These are phyloP conservation scores for Ophiostoma sp. DNA, from an alignment of 2,329 filamentous ascomycete species.

Conservation along the genomic window DNA sequence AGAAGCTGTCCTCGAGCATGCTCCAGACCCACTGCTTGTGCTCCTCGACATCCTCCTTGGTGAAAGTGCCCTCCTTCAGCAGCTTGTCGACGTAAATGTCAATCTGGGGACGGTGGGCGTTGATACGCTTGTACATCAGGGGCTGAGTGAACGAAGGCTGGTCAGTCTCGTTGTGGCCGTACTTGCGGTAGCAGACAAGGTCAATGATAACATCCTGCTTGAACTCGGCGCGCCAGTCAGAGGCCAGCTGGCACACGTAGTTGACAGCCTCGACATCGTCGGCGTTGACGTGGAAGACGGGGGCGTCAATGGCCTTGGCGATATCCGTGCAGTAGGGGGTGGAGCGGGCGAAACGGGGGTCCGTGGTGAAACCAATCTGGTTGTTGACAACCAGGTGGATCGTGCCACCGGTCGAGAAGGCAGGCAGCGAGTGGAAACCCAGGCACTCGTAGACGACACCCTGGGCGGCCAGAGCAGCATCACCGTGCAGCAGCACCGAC, in stretches of 20 bases:
- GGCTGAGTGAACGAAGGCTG: constrained; percentile 99
- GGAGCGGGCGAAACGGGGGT: constrained; percentile 93
- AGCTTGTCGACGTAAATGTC: constrained; percentile 91
- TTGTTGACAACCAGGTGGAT: constrained; percentile 98
- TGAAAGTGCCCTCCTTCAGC: constrained; percentile 87
- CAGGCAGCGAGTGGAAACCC: constrained; percentile 91
- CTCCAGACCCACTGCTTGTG: constrained; percentile 99
- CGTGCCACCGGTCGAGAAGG: constrained; percentile 94
- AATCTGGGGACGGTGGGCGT: constrained; percentile 74
- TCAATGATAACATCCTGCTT: constrained; percentile 98
- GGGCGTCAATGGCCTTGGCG: constrained; percentile 96
- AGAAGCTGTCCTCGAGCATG: constrained; percentile 96
- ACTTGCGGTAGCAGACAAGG: constrained; percentile 97
- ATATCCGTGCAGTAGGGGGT: constrained; percentile 99
- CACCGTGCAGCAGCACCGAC: constrained; percentile 93
- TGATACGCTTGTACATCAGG: constrained; percentile 98
- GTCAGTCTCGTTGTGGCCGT: constrained; percentile 99
- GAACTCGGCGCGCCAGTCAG: constrained; percentile 98
- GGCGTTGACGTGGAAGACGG: constrained; percentile 98
- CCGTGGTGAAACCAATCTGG: constrained; percentile 99
- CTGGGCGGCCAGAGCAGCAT: constrained; percentile 93
- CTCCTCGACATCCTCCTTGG: constrained; percentile 95
- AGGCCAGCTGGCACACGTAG: constrained; percentile 93
- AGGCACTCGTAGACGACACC: constrained; percentile 98
- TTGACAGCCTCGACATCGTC: constrained; percentile 98